Percentiles rank a stretch among this genome's conserved stretches.
Conservation (phyloP, 2,329 filamentous ascomycete genomes). For the Trichoderma atrobrunneum region DNA sequence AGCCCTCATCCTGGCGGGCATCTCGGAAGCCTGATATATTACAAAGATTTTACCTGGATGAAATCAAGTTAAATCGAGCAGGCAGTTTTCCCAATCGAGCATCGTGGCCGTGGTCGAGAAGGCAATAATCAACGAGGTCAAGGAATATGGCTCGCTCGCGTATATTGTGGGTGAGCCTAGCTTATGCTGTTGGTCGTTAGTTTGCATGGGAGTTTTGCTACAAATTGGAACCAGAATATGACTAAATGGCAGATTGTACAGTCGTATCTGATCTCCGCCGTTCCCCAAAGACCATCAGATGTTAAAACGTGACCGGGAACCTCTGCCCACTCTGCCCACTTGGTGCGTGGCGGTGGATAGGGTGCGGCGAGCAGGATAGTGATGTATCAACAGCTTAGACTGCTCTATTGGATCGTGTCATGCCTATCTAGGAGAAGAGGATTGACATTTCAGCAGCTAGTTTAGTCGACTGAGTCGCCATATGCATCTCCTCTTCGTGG, state of each 20-base stretch:
- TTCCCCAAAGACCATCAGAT: not conserved
- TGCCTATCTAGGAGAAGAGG: not conserved
- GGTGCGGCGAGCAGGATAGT: not conserved
- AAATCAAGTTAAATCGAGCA: not conserved
- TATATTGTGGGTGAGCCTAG: not conserved
- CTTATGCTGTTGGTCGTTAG: not conserved
- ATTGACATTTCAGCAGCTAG: not conserved
- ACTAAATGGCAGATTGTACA: not conserved
- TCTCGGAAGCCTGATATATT: not conserved
- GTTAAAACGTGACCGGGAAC: not conserved
- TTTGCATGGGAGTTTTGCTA: not conserved
- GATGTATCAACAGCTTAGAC: not conserved
- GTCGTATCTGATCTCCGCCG: not conserved
- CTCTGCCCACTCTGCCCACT: constrained; percentile 4
- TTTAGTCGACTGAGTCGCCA: not conserved
- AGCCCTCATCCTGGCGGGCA: not conserved
- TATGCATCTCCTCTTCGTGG: not conserved
- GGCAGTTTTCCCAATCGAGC: not conserved
- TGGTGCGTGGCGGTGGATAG: not conserved
- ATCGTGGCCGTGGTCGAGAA: not conserved
- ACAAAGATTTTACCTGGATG: not conserved
- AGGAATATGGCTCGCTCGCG: not conserved
- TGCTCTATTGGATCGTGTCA: not conserved
- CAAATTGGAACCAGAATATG: not conserved
- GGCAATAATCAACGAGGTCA: not conserved